phyloP scores from a whole-genome alignment of 305 asterid genomes.

The Fraxinus dipetala region DNA sequence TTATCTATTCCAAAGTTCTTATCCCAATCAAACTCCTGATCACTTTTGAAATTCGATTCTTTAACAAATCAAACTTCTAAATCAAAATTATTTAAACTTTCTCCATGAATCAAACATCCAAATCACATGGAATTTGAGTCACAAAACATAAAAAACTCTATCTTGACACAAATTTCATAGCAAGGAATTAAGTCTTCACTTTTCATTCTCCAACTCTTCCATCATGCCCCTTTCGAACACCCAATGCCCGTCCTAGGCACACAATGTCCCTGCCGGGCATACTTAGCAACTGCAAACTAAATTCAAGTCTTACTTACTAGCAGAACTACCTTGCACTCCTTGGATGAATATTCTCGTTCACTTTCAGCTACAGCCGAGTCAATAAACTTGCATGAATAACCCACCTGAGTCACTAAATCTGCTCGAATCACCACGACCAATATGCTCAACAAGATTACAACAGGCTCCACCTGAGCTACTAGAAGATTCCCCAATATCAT shows the following conservation, averaged over 20 bases:
- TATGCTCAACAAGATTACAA: not conserved
- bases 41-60: too few species aligned
- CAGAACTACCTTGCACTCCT: too few species aligned
- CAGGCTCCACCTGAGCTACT: not conserved
- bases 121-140: not conserved
- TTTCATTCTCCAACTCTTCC: too few species aligned
- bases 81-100: not conserved
- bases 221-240: too few species aligned
- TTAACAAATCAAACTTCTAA: not conserved
- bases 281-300: too few species aligned
- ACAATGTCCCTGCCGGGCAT: too few species aligned
- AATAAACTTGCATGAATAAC: too few species aligned
- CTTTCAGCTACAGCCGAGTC: too few species aligned
- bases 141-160: not conserved
- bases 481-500: not conserved
- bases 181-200: not conserved
- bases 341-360: too few species aligned
- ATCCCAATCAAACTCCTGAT: not conserved
- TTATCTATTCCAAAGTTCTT: not conserved
- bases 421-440: not conserved
- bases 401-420: not conserved
- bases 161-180: not conserved
- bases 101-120: not conserved
- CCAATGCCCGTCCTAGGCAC: too few species aligned
- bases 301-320: too few species aligned